Base-by-base conservation (phyloP, 305 asterid species). In the Fraxinus latifolia region DNA sequence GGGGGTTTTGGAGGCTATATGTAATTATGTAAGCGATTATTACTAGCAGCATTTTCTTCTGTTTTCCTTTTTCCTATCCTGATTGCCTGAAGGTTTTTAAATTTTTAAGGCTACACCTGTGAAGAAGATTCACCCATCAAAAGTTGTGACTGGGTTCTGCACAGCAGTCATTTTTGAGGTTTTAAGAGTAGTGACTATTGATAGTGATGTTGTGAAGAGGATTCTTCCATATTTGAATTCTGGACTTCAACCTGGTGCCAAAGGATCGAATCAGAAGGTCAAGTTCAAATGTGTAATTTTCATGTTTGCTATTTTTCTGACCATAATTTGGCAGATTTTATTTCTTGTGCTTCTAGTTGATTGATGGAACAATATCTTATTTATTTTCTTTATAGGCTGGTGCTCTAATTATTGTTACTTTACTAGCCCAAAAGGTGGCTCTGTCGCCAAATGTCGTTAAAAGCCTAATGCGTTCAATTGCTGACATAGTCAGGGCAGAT, bases 101-200 rank as follows among this genome's bases (percentile, higher is more conserved):
- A 36, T 74, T 87, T 31, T 71, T 58, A 81, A 96, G 99, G 97
- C 96, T 80, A 85, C 85, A 65, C 90, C 91, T 8, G 73, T 77
- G 62, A 93, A 92, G 89, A 94, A 91, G 88, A 78, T 80, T 83
- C 95, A 90, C 77, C 92, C 95, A 7, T 89, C 94, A 44, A 83
- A 81, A 83, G 90, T 84, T 60, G 95, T 90, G 80, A 89, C 83
- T 83, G 89, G 93, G 72, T 92, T 96, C 88, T 92, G 98, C 83
- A 96, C 98, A 0, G 96, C 97, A 11, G 93, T 93, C 68, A 79
- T 92, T 80, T 87, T 96, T 83, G 99, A 94, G 89, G 91, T 96
- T 36, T 80, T 96, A 89, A 97, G 95, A 74, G 84, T 62, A 78
- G 87, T 79, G 47, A 84, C 90, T 34, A 72, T 93, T 79, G 93